These are phyloP conservation scores for Lasiosphaeria ovina DNA, from an alignment of 495 filamentous ascomycete species.

Conservation along the genomic window DNA sequence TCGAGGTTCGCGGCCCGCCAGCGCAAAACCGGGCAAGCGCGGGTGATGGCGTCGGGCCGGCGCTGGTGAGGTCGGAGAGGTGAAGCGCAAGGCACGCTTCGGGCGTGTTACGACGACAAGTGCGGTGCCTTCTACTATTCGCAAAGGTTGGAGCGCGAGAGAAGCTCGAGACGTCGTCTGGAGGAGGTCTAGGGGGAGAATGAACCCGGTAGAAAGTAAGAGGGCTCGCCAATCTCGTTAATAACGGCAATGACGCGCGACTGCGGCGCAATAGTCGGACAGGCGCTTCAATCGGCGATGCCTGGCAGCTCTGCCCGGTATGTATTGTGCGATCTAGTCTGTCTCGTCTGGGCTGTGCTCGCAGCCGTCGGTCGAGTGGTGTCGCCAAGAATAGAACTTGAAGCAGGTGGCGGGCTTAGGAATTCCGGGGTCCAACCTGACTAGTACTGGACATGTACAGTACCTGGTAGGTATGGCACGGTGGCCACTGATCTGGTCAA, in stretches of 20 bases:
- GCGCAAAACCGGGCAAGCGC: conserved; percentile 20
- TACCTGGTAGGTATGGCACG: too few relatives aligned
- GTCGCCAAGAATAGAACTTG: neutral
- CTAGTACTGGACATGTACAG: too few relatives aligned
- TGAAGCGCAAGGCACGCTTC: conserved; percentile 15
- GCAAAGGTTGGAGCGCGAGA: conserved; percentile 1
- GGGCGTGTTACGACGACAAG: conserved; percentile 8
- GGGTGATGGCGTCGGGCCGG: conserved; percentile 6
- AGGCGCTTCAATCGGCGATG: neutral
- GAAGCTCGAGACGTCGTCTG: neutral
- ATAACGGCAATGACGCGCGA: conserved; percentile 8
- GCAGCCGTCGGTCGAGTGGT: neutral
- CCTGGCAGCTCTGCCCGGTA: neutral
- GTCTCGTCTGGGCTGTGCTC: neutral
- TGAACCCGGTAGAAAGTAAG: neutral
- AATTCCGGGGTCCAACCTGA: too few relatives aligned
- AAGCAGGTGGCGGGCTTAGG: too few relatives aligned
- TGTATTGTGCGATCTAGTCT: neutral
- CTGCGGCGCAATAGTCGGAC: conserved; percentile 10
- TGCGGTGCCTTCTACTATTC: conserved; percentile 13
- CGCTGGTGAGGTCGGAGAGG: neutral
- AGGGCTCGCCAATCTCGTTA: conserved; percentile 4
- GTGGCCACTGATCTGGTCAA: too few relatives aligned
- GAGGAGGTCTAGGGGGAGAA: neutral
- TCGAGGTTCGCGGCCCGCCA: conserved; percentile 15